Evolutionary conservation across 352 stramenopile genomes (phyloP), one percentile per base, ranked within the genome.

Genomic region (Globisporangium splendens): DNA sequence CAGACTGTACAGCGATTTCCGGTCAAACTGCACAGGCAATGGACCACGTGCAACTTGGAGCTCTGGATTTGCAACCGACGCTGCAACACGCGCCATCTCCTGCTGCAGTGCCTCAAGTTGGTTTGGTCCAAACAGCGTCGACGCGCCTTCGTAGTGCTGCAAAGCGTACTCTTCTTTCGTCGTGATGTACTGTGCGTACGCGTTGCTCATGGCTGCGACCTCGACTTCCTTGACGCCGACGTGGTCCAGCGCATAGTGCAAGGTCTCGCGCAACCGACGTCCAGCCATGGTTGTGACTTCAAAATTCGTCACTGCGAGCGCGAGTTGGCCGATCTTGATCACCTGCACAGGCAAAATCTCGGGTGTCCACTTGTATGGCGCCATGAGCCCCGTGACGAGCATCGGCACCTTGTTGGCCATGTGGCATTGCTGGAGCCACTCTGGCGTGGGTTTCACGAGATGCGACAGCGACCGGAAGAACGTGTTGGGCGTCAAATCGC

Each of bases 91-190:
- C 13, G 54, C 39, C 5, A 83, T 35, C 42, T 86, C 71, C 38
- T 88, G 73, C 51, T 79, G 69, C 31, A 86, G 62, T 8, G 69
- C 79, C n/a, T 51, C 64, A 17, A 89, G 48, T 41, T 86, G 77
- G 21, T 88, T 86, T 1, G 75, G 77, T 8, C 77, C 79, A 43
- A 88, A 88, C 10, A 85, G 66, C 15, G 79, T 89, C 4, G 75
- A 89, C 21, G 79, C 73, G n/a, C 79, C 79, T 63, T 89, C 79
- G 53, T 89, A 89, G 56, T 86, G 54, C 62, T 89, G 79, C 4
- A 57, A 65, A 0, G 70, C 24, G 50, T 88, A 89, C 50, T 89
- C 79, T 31, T 86, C 77, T 13, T 59, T 60, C 1, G 79, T 88
- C 35, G 77, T 81, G 47, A 85, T 60, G 56, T 89, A 89, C 22